A percentile compares a stretch with the other conserved stretches of the same genome.
These are phyloP conservation scores for Amylostereum chailletii DNA, from an alignment of 1,284 basidiomycete species.

Conservation along the genomic window DNA sequence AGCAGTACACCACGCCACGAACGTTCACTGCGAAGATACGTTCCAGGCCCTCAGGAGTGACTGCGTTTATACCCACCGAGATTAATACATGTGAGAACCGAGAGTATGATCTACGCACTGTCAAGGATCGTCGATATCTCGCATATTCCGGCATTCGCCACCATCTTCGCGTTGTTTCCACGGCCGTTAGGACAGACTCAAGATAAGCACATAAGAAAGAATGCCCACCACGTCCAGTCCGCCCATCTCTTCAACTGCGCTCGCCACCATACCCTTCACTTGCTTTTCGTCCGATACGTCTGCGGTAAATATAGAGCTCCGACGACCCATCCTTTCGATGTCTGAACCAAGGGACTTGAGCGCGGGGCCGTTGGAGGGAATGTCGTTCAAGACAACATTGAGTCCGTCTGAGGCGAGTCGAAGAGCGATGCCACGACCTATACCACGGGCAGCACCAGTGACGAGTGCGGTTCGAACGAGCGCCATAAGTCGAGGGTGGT, in stretches of 20 bases:
- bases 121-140: constrained; percentile 23
- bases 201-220: not conserved
- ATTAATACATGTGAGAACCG: not conserved
- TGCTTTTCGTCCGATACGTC: constrained; percentile 23
- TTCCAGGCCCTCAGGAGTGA: constrained; percentile 13
- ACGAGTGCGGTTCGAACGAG: constrained; percentile 25
- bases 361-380: constrained; percentile 17
- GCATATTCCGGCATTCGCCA: constrained; percentile 34
- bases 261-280: constrained; percentile 23
- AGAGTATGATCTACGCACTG: constrained; percentile 14
- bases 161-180: constrained; percentile 17
- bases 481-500: constrained; percentile 15
- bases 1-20: constrained; percentile 18
- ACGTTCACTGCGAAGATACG: constrained; percentile 18
- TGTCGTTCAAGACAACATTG: constrained; percentile 29
- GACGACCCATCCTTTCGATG: constrained; percentile 24
- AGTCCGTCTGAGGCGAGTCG: constrained; percentile 32
- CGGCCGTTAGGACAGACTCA: not conserved
- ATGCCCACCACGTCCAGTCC: constrained; percentile 12
- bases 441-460: constrained; percentile 33
- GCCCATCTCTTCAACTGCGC: constrained; percentile 24
- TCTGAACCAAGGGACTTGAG: constrained; percentile 22
- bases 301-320: constrained; percentile 15
- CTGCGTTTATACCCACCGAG: not conserved
- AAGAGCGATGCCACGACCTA: constrained; percentile 32